Evolutionary conservation across 768 basidiomycete species (phyloP), one percentile per base, ranked within the genome.

Genomic region (Trametes meyenii): DNA sequence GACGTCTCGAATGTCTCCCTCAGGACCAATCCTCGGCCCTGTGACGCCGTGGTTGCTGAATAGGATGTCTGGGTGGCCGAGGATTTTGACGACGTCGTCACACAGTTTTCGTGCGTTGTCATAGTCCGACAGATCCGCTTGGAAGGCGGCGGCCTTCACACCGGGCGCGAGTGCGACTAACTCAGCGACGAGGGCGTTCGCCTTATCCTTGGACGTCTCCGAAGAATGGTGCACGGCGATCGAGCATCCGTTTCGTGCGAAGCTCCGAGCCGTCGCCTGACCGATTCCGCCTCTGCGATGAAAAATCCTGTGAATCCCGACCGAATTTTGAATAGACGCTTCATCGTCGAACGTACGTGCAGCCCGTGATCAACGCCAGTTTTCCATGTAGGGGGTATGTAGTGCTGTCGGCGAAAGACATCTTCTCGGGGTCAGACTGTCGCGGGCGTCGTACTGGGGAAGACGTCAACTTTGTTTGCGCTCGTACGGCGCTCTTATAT

Each of bases 141-240:
- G 76, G 67, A 83, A 83, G 0, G 78, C 77, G 12, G 66, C 68
- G 1, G 78, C 80, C 36, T 73, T 74, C 17, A 81, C 76, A 35
- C 74, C 77, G 0, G 65, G 55, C 6, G 62, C 56, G 0, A 71
- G 59, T 1, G 67, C 49, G 24, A 65, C 61, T 2, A 84, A 65
- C 46, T 79, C 72, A 2, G 63, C 35, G n/a, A 81, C 78, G 6
- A 83, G 74, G 6, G 71, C 71, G 0, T 74, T 69, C 0, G 82
- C 83, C 44, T 73, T 74, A 0, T 60, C 70, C 33, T 72, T 72
- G 0, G 67, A 74, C 26, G 70, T 64, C 11, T 79, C 71, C 2
- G 77, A 69, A 58, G 78, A 72, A 70, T 83, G 84, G 69, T 85
- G 83, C 21, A 85, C 76, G 7, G 83, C 84, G 63, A 84, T 68